phyloP scores from a whole-genome alignment of 2,329 filamentous ascomycete species.

The Phaeosphaeriaceae sp. region DNA sequence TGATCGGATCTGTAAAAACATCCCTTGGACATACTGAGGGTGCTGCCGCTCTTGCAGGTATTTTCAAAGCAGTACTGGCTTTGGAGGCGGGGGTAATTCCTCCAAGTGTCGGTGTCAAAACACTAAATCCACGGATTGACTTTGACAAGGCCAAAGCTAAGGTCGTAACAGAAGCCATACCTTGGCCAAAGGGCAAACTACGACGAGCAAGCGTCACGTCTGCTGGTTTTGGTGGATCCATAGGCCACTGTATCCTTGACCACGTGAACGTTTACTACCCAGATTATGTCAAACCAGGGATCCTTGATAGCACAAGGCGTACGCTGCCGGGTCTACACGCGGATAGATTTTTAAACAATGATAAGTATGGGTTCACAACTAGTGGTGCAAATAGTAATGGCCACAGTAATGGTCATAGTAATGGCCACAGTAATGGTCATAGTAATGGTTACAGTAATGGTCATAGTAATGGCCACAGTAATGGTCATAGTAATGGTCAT shows the following conservation, averaged over 20 bases:
- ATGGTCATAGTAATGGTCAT: no score
- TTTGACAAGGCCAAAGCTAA: slow-evolving; percentile 1
- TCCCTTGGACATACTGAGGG: slow-evolving; percentile 44
- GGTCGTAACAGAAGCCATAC: slow-evolving; percentile 7
- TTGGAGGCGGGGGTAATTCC: slow-evolving; percentile 35
- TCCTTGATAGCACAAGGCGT: no score
- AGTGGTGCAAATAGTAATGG: no score
- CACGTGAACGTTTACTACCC: neutral
- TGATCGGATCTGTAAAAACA: slow-evolving; percentile 36
- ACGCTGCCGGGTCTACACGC: no score
- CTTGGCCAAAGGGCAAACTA: slow-evolving; percentile 11
- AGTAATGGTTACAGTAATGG: no score
- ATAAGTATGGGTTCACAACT: no score
- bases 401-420: no score
- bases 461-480: no score
- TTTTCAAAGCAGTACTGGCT: slow-evolving; percentile 37
- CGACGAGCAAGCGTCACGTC: slow-evolving; percentile 11
- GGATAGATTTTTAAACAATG: no score
- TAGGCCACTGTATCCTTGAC: slow-evolving; percentile 17
- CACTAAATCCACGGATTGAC: slow-evolving; percentile 15
- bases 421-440: no score
- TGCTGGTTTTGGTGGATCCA: slow-evolving; percentile 21
- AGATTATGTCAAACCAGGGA: neutral
- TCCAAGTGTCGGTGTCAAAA: slow-evolving; percentile 25
- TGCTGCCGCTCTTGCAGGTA: slow-evolving; percentile 24